A percentile compares a stretch with the other conserved stretches of the same genome.
phyloP scores from a whole-genome alignment of 2,329 filamentous ascomycete species.

The Tolypocladium ovalisporum region DNA sequence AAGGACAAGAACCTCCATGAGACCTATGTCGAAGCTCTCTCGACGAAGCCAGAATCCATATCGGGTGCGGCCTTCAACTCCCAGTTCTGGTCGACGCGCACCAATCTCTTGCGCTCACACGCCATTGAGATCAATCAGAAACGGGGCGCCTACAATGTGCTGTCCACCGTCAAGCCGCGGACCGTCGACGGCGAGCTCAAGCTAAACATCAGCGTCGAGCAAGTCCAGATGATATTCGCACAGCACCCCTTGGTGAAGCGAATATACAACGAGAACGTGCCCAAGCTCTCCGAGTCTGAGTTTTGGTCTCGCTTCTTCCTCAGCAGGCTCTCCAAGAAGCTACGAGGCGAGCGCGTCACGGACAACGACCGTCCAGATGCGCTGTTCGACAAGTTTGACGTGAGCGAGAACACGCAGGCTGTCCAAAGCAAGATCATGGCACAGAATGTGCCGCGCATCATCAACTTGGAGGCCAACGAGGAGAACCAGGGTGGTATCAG shows the following conservation, averaged over 20 bases:
- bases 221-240: constrained; percentile 84
- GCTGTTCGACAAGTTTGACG: constrained; percentile 78
- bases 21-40: constrained; percentile 77
- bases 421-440: constrained; percentile 44
- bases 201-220: constrained; percentile 79
- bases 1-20: constrained; percentile 64
- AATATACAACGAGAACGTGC: constrained; percentile 89
- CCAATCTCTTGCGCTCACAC: constrained; percentile 77
- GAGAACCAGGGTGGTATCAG: constrained; percentile 80
- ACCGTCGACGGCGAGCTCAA: constrained; percentile 46
- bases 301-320: constrained; percentile 96
- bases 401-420: constrained; percentile 51
- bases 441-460: constrained; percentile 71
- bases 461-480: constrained; percentile 89
- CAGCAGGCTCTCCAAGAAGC: constrained; percentile 78
- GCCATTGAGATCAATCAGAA: constrained; percentile 82
- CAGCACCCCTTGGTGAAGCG: constrained; percentile 86
- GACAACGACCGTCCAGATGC: constrained; percentile 68
- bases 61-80: constrained; percentile 71
- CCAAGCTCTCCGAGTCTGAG: constrained; percentile 62
- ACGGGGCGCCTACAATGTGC: constrained; percentile 84
- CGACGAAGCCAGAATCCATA: constrained; percentile 75
- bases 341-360: constrained; percentile 78
- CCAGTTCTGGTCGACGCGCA: constrained; percentile 89
- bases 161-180: constrained; percentile 73